A percentile compares a stretch with the other conserved stretches of the same genome.
These are phyloP conservation scores for Zelopaecilomyces penicillatus DNA, from an alignment of 2,329 filamentous ascomycete species.

Conservation along the genomic window DNA sequence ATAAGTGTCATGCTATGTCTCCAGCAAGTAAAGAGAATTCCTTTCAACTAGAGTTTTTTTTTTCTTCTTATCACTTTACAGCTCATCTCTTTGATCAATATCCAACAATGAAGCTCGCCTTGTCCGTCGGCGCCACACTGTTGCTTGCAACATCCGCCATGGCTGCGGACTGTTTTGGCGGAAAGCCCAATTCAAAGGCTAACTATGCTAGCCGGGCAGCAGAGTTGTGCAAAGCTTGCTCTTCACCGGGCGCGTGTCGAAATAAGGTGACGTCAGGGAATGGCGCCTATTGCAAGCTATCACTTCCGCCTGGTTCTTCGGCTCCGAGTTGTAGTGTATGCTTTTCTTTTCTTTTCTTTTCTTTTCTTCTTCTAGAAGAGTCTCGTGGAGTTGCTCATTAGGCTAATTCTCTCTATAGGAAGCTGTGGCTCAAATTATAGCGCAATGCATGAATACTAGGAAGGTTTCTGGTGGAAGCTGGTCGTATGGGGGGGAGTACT, in stretches of 20 bases:
- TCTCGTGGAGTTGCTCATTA: too few relatives aligned
- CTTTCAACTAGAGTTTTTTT: too few relatives aligned
- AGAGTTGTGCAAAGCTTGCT: background rate
- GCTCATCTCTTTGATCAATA: too few relatives aligned
- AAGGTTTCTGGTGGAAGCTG: background rate
- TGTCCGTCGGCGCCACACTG: background rate
- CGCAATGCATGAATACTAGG: background rate
- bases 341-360: too few relatives aligned
- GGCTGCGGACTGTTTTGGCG: background rate
- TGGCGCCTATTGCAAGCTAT: background rate
- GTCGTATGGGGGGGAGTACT: background rate
- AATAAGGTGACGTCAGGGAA: background rate
- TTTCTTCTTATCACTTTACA: too few relatives aligned
- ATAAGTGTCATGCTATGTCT: too few relatives aligned
- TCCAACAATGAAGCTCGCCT: background rate
- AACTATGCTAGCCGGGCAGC: background rate
- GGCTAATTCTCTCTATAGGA: background rate
- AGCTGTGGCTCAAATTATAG: background rate
- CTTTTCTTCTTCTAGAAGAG: too few relatives aligned
- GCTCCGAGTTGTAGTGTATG: background rate
- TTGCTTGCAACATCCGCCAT: background rate
- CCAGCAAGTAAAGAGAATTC: too few relatives aligned
- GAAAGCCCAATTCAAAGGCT: background rate
- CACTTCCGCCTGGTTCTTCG: background rate
- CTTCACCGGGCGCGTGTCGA: background rate